Percentiles rank a stretch among this genome's conserved stretches.
These are phyloP conservation scores for Guyanaporus albipodus DNA, from an alignment of 768 basidiomycete species.

Conservation along the genomic window DNA sequence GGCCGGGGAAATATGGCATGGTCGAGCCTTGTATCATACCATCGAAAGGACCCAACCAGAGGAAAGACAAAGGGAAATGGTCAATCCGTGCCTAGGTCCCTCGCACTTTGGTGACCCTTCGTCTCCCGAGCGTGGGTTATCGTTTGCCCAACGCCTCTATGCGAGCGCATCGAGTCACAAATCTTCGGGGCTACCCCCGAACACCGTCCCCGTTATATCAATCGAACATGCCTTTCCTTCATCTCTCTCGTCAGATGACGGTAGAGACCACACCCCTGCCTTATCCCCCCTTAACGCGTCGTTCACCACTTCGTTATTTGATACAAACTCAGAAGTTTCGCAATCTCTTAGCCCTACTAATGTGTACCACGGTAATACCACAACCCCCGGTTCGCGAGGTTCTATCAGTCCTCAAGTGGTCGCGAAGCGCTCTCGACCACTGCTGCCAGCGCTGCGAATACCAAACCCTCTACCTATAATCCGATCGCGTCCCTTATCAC, in stretches of 20 bases:
- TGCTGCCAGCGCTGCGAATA: background rate
- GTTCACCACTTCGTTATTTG: constrained; percentile 1
- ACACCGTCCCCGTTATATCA: constrained; percentile 3
- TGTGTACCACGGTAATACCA: constrained; percentile 18
- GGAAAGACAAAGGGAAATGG: background rate
- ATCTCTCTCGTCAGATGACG: background rate
- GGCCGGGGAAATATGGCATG: constrained; percentile 5
- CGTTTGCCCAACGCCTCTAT: constrained; percentile 43
- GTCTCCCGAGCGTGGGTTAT: constrained; percentile 20
- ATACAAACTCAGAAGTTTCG: background rate
- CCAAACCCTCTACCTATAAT: background rate
- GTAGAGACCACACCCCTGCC: background rate
- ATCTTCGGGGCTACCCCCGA: constrained; percentile 3
- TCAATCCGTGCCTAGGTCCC: background rate
- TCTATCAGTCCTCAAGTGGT: background rate
- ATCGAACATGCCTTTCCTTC: background rate
- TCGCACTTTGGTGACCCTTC: background rate
- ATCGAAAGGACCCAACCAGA: constrained; percentile 18
- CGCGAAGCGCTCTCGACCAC: background rate
- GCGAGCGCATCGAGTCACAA: constrained; percentile 34
- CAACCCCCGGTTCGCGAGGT: constrained; percentile 1
- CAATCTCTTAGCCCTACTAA: constrained; percentile 9
- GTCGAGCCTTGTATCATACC: constrained; percentile 12
- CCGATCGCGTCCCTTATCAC: background rate
- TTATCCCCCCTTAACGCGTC: constrained; percentile 4